phyloP scores from a whole-genome alignment of 768 basidiomycete genomes.

The Suillus lakei region DNA sequence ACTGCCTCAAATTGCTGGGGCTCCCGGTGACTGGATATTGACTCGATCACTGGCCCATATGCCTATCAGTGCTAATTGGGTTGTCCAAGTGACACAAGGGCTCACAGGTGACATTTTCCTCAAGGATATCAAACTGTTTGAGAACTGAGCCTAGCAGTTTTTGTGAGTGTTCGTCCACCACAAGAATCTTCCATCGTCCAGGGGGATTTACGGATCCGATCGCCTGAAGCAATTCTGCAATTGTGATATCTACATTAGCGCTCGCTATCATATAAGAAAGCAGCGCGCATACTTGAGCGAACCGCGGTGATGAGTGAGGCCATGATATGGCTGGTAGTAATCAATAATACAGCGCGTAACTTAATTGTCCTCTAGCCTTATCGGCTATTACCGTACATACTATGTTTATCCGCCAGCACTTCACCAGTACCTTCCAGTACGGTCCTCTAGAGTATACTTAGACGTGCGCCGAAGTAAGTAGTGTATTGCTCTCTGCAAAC shows the following conservation, averaged over 20 bases:
- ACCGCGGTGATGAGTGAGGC: constrained; percentile 51
- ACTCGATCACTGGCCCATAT: constrained; percentile 77
- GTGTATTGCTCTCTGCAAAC: background rate
- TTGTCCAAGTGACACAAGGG: constrained; percentile 16
- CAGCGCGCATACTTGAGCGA: constrained; percentile 46
- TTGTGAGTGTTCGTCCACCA: constrained; percentile 93
- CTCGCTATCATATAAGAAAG: background rate
- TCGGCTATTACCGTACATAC: constrained; percentile 19
- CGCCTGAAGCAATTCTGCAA: constrained; percentile 81
- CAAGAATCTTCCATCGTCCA: constrained; percentile 94
- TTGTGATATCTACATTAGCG: constrained; percentile 6
- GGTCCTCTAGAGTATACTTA: background rate
- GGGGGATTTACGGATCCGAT: constrained; percentile 88
- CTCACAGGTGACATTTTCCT: constrained; percentile 96
- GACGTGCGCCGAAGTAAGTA: background rate
- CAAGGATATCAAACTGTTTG: constrained; percentile 91
- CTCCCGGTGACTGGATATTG: constrained; percentile 81
- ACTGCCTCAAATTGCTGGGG: constrained; percentile 91
- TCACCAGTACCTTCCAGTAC: background rate
- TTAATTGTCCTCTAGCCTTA: background rate
- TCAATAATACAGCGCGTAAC: background rate
- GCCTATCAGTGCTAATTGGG: constrained; percentile 14
- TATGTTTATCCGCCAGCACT: background rate
- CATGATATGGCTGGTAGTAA: constrained; percentile 33
- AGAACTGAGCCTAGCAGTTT: constrained; percentile 82